Evolutionary conservation across 306 rosid genomes (phyloP).

Genomic region (Ceratonia siliqua): DNA sequence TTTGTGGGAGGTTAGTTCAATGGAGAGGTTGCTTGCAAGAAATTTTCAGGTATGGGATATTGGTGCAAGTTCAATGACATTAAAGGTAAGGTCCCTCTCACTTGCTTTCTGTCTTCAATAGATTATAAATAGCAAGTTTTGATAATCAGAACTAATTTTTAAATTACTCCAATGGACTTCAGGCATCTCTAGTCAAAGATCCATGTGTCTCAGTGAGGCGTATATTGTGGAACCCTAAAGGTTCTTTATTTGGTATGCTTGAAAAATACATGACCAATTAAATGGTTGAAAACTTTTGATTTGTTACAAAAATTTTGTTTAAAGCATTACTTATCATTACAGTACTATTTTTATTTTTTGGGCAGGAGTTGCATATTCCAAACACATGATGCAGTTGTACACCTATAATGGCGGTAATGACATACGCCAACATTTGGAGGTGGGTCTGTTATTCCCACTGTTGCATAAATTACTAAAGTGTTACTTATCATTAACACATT

Average conservation of each 20-base stretch:
- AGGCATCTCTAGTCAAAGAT: conserved; percentile 35
- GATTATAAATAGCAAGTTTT: background rate
- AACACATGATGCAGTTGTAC: conserved; percentile 33
- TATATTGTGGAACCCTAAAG: conserved; percentile 28
- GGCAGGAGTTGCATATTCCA: conserved; percentile 41
- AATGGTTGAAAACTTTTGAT: background rate
- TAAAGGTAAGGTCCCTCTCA: conserved; percentile 16
- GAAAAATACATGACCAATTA: background rate
- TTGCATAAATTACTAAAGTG: background rate
- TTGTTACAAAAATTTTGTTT: background rate
- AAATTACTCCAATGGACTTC: conserved; percentile 5
- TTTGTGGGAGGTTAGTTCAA: conserved; percentile 33
- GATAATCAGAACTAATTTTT: background rate
- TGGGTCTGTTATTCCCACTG: background rate
- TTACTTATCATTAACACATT: background rate
- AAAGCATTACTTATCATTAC: too few species aligned
- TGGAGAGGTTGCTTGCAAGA: conserved; percentile 25
- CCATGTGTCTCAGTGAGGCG: conserved; percentile 29
- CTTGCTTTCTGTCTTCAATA: background rate
- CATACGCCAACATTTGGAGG: conserved; percentile 31
- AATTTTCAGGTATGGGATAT: conserved; percentile 37
- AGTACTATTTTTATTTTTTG: background rate
- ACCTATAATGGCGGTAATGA: conserved; percentile 17
- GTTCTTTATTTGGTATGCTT: conserved; percentile 33
- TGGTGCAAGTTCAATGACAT: conserved; percentile 23